These are phyloP conservation scores for Russula emetica DNA, from an alignment of 768 basidiomycete species.

Conservation along the genomic window DNA sequence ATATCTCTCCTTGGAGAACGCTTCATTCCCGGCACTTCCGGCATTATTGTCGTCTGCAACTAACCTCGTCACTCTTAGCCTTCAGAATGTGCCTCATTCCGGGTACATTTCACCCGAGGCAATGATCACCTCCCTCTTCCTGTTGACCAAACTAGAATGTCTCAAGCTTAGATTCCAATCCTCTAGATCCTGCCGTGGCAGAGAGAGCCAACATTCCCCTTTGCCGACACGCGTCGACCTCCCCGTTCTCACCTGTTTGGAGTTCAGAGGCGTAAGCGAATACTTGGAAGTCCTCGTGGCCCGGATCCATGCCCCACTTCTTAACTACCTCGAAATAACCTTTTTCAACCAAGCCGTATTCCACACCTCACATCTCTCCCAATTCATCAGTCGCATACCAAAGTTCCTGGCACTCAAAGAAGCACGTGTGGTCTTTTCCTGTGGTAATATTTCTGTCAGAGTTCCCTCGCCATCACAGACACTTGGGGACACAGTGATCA, in stretches of 20 bases:
- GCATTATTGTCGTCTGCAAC: neutral
- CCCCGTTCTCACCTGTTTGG: neutral
- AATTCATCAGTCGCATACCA: neutral
- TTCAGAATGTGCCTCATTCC: neutral
- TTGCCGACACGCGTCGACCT: neutral
- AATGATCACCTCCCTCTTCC: neutral
- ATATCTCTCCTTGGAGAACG: neutral
- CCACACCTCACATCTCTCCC: neutral
- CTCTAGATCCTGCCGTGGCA: neutral
- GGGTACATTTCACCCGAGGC: neutral
- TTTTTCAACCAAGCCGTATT: neutral
- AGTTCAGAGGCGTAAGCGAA: neutral
- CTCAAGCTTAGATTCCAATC: neutral
- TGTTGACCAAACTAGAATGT: neutral
- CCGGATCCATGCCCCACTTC: neutral
- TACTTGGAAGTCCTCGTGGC: neutral
- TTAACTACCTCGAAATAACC: neutral
- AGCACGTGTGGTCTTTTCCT: neutral
- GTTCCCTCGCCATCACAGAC: neutral
- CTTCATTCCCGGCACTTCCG: neutral
- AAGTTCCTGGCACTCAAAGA: neutral
- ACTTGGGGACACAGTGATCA: neutral
- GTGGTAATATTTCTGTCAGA: neutral
- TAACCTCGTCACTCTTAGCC: neutral
- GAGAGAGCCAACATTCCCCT: too few species aligned